Conservation (phyloP, 768 basidiomycete genomes). For the Coprinopsis marcescibilis region DNA sequence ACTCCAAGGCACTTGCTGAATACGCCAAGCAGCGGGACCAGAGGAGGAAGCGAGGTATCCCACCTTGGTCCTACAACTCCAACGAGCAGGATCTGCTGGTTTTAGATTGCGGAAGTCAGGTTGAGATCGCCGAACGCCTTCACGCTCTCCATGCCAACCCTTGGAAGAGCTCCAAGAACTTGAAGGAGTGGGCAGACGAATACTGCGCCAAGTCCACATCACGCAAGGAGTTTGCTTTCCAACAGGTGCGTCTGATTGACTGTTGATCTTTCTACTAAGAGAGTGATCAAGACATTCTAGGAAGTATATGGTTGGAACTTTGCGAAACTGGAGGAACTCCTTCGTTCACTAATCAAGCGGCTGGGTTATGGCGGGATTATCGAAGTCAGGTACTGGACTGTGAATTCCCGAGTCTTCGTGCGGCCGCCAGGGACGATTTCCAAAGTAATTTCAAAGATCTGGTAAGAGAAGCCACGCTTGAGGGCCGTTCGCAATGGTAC, state of each 20-base stretch:
- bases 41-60: slow-evolving; percentile 38
- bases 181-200: slow-evolving; percentile 76
- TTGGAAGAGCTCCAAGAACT: slow-evolving; percentile 50
- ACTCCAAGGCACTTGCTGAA: slow-evolving; percentile 31
- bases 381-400: slow-evolving; percentile 36
- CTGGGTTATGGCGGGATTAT: slow-evolving; percentile 35
- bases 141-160: slow-evolving; percentile 13
- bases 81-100: slow-evolving; percentile 33
- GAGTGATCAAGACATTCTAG: too few species aligned
- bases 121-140: neutral
- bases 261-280: too few species aligned
- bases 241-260: too few species aligned
- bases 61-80: slow-evolving; percentile 32
- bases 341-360: slow-evolving; percentile 1
- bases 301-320: neutral
- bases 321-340: neutral
- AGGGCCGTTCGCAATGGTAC: too few species aligned
- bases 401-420: slow-evolving; percentile 48
- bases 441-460: slow-evolving; percentile 60
- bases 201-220: slow-evolving; percentile 44
- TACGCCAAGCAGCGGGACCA: slow-evolving; percentile 40
- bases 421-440: slow-evolving; percentile 63
- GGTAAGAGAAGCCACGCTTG: slow-evolving; percentile 74
- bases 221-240: slow-evolving; percentile 2
- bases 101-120: slow-evolving; percentile 41